Evolutionary conservation across 2,329 filamentous ascomycete genomes (phyloP).

Genomic region (Arthrobotrys megalospora): DNA sequence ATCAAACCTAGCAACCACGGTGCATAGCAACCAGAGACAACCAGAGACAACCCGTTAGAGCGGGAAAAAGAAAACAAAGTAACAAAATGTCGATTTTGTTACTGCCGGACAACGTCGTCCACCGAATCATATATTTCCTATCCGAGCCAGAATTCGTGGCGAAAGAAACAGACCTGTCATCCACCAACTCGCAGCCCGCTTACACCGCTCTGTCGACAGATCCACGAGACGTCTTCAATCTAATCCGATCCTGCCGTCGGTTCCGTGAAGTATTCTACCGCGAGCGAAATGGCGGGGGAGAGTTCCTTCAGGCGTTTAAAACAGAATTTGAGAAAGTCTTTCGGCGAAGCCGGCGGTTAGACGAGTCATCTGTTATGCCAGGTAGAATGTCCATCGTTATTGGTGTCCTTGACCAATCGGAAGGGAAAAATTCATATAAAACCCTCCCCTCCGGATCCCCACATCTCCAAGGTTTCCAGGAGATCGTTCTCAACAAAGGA

Average conservation of each 20-base stretch:
- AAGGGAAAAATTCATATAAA: constrained; percentile 60
- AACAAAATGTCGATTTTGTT: constrained; percentile 58
- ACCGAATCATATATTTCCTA: constrained; percentile 61
- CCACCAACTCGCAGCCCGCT: constrained; percentile 48
- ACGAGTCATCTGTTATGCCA: constrained; percentile 59
- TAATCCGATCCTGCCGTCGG: constrained; percentile 59
- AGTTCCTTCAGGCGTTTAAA: constrained; percentile 59
- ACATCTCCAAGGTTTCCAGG: constrained; percentile 57
- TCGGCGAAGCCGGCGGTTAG: constrained; percentile 60
- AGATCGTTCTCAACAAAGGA: constrained; percentile 60
- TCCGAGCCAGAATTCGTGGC: constrained; percentile 56
- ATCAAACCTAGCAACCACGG: constrained; percentile 49
- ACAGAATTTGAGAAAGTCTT: constrained; percentile 60
- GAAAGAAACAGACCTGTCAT: constrained; percentile 50
- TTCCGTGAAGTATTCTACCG: constrained; percentile 52
- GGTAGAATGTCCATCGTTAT: constrained; percentile 62
- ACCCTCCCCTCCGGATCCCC: constrained; percentile 58
- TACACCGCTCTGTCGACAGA: constrained; percentile 55
- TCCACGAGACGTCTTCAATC: constrained; percentile 59
- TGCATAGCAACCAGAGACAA: constrained; percentile 32
- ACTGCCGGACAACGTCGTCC: constrained; percentile 55
- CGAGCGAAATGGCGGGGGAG: constrained; percentile 31
- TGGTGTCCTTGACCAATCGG: constrained; percentile 61
- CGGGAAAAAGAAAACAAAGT: constrained; percentile 36
- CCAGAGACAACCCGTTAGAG: constrained; percentile 26